A percentile compares a stretch with the other conserved stretches of the same genome.
These are phyloP conservation scores for Biscogniauxia sp. DNA, from an alignment of 2,329 filamentous ascomycete genomes.

Conservation along the genomic window DNA sequence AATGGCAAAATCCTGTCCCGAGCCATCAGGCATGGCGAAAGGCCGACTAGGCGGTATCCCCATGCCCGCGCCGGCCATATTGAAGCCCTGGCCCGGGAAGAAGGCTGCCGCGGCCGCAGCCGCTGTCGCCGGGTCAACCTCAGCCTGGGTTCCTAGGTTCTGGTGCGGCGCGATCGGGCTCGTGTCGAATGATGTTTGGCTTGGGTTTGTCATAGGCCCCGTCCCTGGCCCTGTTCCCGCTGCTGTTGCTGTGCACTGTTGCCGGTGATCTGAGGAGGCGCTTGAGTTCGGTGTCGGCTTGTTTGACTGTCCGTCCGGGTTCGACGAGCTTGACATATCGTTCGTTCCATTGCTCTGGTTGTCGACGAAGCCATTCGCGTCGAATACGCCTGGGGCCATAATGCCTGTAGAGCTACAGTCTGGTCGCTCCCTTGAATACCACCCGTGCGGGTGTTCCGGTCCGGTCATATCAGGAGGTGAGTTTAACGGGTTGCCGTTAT, in stretches of 20 bases:
- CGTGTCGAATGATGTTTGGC: constrained; percentile 48
- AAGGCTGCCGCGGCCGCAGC: constrained; percentile 32
- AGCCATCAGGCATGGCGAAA: constrained; percentile 36
- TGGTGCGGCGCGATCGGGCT: constrained; percentile 49
- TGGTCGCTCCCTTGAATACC: constrained; percentile 33
- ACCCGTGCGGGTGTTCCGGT: constrained; percentile 29
- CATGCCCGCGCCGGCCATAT: constrained; percentile 27
- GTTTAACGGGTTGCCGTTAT: constrained; percentile 40
- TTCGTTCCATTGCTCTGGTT: constrained; percentile 44
- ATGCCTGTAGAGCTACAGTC: constrained; percentile 11
- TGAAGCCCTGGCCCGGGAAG: constrained; percentile 41
- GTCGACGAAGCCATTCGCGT: constrained; percentile 36
- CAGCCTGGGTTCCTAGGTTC: constrained; percentile 36
- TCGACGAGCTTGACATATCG: constrained; percentile 49
- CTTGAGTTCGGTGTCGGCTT: constrained; percentile 61
- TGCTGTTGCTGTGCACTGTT: constrained; percentile 4
- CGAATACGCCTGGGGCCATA: constrained; percentile 15
- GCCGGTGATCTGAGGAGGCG: constrained; percentile 43
- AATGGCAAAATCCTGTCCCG: constrained; percentile 42
- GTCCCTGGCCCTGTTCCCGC: constrained; percentile 6
- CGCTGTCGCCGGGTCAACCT: constrained; percentile 34
- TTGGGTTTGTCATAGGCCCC: constrained; percentile 38
- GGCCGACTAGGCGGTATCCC: constrained; percentile 35
- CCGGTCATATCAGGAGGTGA: constrained; percentile 42
- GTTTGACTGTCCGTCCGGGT: constrained; percentile 47